phyloP scores from a whole-genome alignment of 2,329 filamentous ascomycete species.

The Pestalotiopsis sp. region DNA sequence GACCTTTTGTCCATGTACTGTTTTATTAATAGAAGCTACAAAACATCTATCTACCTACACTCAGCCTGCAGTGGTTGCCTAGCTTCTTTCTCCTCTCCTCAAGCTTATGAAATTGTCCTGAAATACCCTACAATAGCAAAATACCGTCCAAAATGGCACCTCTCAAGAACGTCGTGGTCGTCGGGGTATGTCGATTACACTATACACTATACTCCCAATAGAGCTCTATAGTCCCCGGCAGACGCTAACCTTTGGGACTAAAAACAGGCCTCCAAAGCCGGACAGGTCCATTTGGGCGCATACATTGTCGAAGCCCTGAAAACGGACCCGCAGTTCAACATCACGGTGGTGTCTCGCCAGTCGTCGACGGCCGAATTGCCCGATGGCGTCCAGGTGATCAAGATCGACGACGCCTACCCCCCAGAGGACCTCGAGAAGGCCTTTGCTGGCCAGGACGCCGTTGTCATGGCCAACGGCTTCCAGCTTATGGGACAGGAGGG shows the following conservation, averaged over 20 bases:
- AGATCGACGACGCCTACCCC: not conserved
- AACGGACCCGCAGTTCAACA: not conserved
- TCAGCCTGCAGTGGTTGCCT: not conserved
- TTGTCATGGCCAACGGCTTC: not conserved
- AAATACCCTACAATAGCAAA: not conserved
- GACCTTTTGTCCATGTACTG: no score
- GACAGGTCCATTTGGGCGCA: not conserved
- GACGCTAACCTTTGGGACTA: not conserved
- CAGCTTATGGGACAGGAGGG: not conserved
- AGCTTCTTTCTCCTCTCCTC: not conserved
- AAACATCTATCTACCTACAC: no score
- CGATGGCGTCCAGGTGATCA: not conserved
- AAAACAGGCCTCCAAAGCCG: not conserved
- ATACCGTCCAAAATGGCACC: not conserved
- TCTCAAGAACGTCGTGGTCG: not conserved
- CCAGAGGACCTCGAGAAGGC: not conserved
- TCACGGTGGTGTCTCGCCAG: not conserved
- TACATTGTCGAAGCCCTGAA: not conserved
- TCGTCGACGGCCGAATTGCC: not conserved
- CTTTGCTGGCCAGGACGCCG: not conserved
- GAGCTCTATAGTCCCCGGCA: not conserved
- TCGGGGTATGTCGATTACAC: not conserved
- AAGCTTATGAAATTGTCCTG: not conserved
- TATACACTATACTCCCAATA: not conserved
- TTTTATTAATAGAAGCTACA: no score